These are phyloP conservation scores for Medicago arabica DNA, from an alignment of 306 rosid genomes.

Conservation along the genomic window DNA sequence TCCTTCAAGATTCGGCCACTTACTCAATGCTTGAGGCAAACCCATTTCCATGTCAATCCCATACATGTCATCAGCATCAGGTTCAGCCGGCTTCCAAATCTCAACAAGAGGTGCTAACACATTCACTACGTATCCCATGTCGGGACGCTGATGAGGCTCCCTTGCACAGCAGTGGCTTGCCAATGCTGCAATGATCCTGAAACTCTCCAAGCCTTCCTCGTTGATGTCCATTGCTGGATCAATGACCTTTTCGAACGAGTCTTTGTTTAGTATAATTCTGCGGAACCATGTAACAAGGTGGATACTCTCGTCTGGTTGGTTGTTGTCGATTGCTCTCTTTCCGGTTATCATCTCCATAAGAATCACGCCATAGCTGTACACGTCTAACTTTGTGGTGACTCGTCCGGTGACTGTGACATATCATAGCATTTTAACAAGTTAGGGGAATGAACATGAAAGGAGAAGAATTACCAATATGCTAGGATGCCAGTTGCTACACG, in stretches of 20 bases:
- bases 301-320: constrained; percentile 76
- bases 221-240: constrained; percentile 63
- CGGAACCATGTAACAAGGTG: constrained; percentile 96
- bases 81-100: constrained; percentile 79
- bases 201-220: constrained; percentile 65
- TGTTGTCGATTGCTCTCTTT: constrained; percentile 75
- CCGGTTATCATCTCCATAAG: constrained; percentile 92
- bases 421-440: constrained; percentile 38
- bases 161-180: constrained; percentile 84
- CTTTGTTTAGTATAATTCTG: constrained; percentile 63
- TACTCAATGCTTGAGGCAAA: constrained; percentile 64
- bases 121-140: constrained; percentile 84
- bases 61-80: constrained; percentile 47
- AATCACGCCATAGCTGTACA: constrained; percentile 90
- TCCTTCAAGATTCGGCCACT: constrained; percentile 74
- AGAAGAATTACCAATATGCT: constrained; percentile 6
- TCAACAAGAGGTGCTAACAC: constrained; percentile 79
- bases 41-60: constrained; percentile 68
- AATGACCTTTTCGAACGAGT: constrained; percentile 51
- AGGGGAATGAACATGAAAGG: constrained; percentile 12
- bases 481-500: constrained; percentile 1
- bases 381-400: constrained; percentile 83
- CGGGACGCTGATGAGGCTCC: constrained; percentile 89
- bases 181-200: constrained; percentile 66
- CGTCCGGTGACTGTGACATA: constrained; percentile 81